Evolutionary conservation across 768 basidiomycete genomes (phyloP), one percentile per base, ranked within the genome.

Genomic region (Mycena vulgaris): DNA sequence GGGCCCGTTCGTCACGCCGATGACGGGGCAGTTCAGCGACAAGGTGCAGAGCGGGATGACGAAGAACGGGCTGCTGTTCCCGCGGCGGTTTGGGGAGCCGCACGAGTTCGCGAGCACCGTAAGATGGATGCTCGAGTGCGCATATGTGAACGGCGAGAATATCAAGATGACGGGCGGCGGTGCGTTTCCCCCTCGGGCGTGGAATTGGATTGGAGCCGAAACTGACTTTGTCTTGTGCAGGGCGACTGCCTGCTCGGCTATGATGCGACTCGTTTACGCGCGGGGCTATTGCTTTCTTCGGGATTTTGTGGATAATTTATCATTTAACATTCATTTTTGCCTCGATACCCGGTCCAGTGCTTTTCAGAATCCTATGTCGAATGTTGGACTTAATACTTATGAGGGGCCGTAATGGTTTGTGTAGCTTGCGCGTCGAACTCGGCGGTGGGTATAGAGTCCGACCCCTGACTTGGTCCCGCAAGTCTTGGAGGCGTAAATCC

Each of bases 101-200:
- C 40, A 57, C 9, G 82, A 83, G 66, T 83, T 81, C 63, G 83
- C 80, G 5, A 37, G 74, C 27, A 77, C 80, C 6, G 80, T 80
- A 9, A 58, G 75, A 28, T 78, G 73, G 63, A 71, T 82, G n/a
- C 67, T 83, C 6, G 78, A 82, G 66, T 79, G 78, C 40, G 61
- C 73, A 11, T 82, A 79, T 69, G 64, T 82, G n/a, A 83, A 83
- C 69, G 82, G 81, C 23, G 76, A 77, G 66, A 70, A 69, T 27
- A 70, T 77, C 40, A 68, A 74, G 66, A 23, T 77, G 42, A 74
- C 74, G 5, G 76, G 73, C 17, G 76, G 76, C 3, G 55, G 42
- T 45, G 42, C 6, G 42, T 45, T 11, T 35, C 33, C n/a, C 11
- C 21, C 42, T 45, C 3, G n/a, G 89, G 89, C 25, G 82, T 90